These are phyloP conservation scores for Lichtheimia ornata DNA, from an alignment of 371 early-diverging fungal species.

Conservation along the genomic window DNA sequence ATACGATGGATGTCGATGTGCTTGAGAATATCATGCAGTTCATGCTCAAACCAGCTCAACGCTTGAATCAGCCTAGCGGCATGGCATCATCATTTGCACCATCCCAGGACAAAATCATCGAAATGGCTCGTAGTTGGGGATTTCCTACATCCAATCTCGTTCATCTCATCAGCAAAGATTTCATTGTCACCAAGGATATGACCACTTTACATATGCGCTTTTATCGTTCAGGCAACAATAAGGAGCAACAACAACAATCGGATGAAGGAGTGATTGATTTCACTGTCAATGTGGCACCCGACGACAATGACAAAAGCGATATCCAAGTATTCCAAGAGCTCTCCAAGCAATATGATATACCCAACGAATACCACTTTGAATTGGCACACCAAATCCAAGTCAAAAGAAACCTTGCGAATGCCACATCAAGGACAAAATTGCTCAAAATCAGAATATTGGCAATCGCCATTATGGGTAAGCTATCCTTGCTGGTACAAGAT, in stretches of 20 bases:
- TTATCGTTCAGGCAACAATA: slow-evolving; percentile 49
- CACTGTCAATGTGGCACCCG: neutral
- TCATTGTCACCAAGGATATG: slow-evolving; percentile 54
- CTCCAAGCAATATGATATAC: slow-evolving; percentile 66
- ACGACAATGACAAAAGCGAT: slow-evolving; percentile 16
- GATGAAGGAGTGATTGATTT: too few species aligned
- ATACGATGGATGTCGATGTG: slow-evolving; percentile 75
- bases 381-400: slow-evolving; percentile 81
- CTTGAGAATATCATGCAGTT: slow-evolving; percentile 72
- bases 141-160: slow-evolving; percentile 44
- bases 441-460: slow-evolving; percentile 79
- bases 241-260: slow-evolving; percentile 2
- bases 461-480: slow-evolving; percentile 68
- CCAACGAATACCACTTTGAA: slow-evolving; percentile 74
- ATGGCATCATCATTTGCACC: slow-evolving; percentile 63
- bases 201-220: slow-evolving; percentile 61
- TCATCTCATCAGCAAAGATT: slow-evolving; percentile 40
- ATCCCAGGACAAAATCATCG: slow-evolving; percentile 64
- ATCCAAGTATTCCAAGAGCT: slow-evolving; percentile 48
- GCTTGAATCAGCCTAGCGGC: slow-evolving; percentile 72
- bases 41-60: slow-evolving; percentile 80
- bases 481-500: neutral
- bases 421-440: slow-evolving; percentile 52
- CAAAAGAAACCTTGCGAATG: slow-evolving; percentile 59
- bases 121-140: slow-evolving; percentile 65